These are phyloP conservation scores for Colletotrichum euphorbiae DNA, from an alignment of 2,329 filamentous ascomycete species.

Conservation along the genomic window DNA sequence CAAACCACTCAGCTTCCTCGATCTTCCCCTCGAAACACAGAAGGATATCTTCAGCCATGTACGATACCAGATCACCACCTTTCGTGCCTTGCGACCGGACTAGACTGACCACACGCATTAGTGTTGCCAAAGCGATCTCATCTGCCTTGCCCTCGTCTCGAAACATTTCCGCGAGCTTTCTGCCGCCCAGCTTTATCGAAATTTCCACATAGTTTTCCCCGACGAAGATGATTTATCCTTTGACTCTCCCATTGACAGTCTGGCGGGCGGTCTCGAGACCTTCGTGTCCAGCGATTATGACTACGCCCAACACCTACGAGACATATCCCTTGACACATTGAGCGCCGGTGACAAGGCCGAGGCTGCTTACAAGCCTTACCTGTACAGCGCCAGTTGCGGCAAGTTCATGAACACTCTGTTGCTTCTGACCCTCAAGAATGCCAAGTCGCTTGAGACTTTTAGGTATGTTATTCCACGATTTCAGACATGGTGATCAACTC, in stretches of 20 bases:
- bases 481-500: background rate
- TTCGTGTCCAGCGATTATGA: slow-evolving; percentile 73
- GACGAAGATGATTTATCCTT: slow-evolving; percentile 65
- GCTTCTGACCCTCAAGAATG: slow-evolving; percentile 66
- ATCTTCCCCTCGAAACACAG: slow-evolving; percentile 61
- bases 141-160: slow-evolving; percentile 69
- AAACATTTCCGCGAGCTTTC: slow-evolving; percentile 68
- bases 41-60: slow-evolving; percentile 62
- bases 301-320: slow-evolving; percentile 68
- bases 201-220: slow-evolving; percentile 71
- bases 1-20: slow-evolving; percentile 50
- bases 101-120: slow-evolving; percentile 43
- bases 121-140: slow-evolving; percentile 65
- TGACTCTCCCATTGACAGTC: slow-evolving; percentile 66
- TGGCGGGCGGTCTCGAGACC: slow-evolving; percentile 70
- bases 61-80: slow-evolving; percentile 41
- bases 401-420: slow-evolving; percentile 74
- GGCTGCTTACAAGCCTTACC: slow-evolving; percentile 64
- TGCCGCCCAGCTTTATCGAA: slow-evolving; percentile 68
- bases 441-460: slow-evolving; percentile 67
- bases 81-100: slow-evolving; percentile 17
- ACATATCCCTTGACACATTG: slow-evolving; percentile 67
- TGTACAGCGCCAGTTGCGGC: slow-evolving; percentile 67
- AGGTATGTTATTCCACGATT: slow-evolving; percentile 53
- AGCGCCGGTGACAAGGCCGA: slow-evolving; percentile 65